Percentiles rank a stretch among this genome's conserved stretches.
Evolutionary conservation across 108 stramenopile species (phyloP).

Genomic region (Cyclotella distinguenda): DNA sequence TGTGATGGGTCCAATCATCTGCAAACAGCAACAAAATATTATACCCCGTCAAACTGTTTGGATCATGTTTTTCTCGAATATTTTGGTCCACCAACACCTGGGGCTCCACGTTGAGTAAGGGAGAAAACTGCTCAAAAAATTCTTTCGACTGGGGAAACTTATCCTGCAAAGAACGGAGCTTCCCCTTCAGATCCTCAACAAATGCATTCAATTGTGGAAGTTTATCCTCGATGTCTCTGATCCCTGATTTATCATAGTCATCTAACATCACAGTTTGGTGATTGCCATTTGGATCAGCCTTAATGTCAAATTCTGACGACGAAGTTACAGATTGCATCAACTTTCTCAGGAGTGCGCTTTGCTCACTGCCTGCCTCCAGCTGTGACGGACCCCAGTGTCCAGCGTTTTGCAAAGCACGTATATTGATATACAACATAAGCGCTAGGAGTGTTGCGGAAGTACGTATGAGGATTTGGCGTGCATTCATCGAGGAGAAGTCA

Average conservation of each 20-base stretch:
- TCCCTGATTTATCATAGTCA: not conserved
- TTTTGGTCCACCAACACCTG: no score
- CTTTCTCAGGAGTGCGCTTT: slow-evolving; percentile 9
- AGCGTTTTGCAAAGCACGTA: slow-evolving; percentile 10
- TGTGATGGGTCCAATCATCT: slow-evolving; percentile 51
- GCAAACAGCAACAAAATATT: slow-evolving; percentile 47
- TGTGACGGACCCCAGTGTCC: no score
- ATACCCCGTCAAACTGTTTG: slow-evolving; percentile 16
- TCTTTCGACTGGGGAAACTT: no score
- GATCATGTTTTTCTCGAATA: no score
- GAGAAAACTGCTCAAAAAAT: no score
- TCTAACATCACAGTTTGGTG: not conserved
- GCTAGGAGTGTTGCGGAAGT: not conserved
- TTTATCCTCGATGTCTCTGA: slow-evolving; percentile 9
- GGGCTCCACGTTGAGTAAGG: no score
- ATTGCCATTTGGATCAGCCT: not conserved
- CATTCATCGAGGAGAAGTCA: not conserved
- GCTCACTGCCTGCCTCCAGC: no score
- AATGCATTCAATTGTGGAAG: not conserved
- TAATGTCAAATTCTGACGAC: not conserved
- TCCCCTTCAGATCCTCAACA: not conserved
- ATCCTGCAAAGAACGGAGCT: no score
- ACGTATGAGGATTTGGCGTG: not conserved
- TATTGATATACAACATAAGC: slow-evolving; percentile 14
- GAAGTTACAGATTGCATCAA: slow-evolving; percentile 15